Base-by-base conservation (phyloP, 2,329 filamentous ascomycete genomes). In the Cladobotryum protrusum region DNA sequence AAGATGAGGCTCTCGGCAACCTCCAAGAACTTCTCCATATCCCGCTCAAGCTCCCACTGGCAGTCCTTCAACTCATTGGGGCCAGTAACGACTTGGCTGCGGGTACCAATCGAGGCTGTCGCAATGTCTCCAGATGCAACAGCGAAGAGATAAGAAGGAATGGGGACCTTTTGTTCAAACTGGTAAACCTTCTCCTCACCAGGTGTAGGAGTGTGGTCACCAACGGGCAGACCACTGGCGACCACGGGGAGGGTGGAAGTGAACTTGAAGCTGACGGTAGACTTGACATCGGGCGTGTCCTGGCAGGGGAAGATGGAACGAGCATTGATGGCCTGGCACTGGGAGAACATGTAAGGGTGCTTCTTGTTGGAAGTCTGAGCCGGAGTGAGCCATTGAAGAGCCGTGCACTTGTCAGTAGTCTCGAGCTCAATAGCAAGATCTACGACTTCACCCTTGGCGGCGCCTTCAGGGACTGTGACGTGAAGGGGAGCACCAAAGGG, bases 241-340 rank as follows among this genome's bases (percentile, higher is more conserved):
- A 97, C 82, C n/a, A 96, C 91, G 0, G 90, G 89, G 13, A 96
- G 78, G 5, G 86, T 83, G 19, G 90, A 96, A 20, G 83, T 84
- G 63, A 99, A 86, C 62, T 85, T 87, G 74, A 96, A 96, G 55
- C 85, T 83, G 69, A 91, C 90, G 1, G 90, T 95, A n/a, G 88
- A 90, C 74, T 99, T 99, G 61, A 96, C 87, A 66, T 96, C 92
- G 3, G 93, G 93, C 1, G 93, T 97, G 65, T 99, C 93, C 72
- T 97, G 92, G 70, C 92, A 97, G 6, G 93, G 93, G 68, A 97
- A 95, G 54, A 97, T 81, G 43, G 90, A 95, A 53, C 93, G 84
- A 40, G 89, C 89, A 63, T 97, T 91, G 62, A 96, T 97, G 48
- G 92, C 91, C 74, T 99, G 92, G 68, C 91, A 96, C 73, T 97